A percentile compares a stretch with the other conserved stretches of the same genome.
Conservation (phyloP, 2,329 filamentous ascomycete species). For the Thyridium curvatum region DNA sequence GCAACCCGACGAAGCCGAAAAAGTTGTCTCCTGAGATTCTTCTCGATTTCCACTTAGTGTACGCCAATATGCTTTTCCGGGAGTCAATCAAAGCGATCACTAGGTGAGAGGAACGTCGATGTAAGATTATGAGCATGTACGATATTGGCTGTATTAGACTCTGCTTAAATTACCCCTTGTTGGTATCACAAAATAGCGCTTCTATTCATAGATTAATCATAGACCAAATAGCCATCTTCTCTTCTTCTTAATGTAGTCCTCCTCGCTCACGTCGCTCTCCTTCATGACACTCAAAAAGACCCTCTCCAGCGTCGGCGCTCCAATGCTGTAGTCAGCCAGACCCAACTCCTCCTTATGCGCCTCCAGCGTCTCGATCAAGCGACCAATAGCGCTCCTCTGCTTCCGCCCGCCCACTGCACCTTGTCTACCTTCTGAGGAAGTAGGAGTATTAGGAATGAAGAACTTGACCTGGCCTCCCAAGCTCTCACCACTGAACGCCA, state of each 20-base stretch:
- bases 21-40: no score
- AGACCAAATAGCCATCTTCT: no score
- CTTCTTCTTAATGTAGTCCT: slow-evolving; percentile 37
- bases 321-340: slow-evolving; percentile 81
- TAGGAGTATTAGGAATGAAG: slow-evolving; percentile 50
- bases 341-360: slow-evolving; percentile 61
- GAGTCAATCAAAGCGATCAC: no score
- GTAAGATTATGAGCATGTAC: no score
- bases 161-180: no score
- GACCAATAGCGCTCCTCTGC: slow-evolving; percentile 51
- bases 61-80: no score
- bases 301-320: slow-evolving; percentile 81
- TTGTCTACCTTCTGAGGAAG: not conserved
- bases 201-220: no score
- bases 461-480: slow-evolving; percentile 89
- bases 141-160: no score
- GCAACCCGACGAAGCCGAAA: no score
- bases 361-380: slow-evolving; percentile 68
- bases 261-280: slow-evolving; percentile 71
- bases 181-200: no score
- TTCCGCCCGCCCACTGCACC: not conserved
- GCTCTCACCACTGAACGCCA: slow-evolving; percentile 63
- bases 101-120: no score
- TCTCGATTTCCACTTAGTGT: no score
- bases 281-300: slow-evolving; percentile 84